phyloP scores from a whole-genome alignment of 345 rosid species.

The Eucalyptus paniculata region DNA sequence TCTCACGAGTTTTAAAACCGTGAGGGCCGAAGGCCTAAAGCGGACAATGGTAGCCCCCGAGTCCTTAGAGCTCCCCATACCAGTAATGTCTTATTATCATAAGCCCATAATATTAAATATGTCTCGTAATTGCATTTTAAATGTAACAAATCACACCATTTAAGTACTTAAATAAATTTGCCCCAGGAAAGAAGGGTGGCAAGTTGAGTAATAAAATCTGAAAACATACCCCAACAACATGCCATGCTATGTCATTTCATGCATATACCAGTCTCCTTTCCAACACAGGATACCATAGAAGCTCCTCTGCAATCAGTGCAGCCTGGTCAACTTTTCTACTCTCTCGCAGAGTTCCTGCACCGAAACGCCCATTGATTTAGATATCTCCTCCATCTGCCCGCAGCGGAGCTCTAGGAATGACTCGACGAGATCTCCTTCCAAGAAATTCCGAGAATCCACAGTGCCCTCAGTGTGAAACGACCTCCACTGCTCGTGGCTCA shows the following conservation, averaged over 20 bases:
- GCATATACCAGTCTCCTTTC: not conserved
- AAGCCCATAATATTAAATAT: not conserved
- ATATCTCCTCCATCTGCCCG: conserved; percentile 62
- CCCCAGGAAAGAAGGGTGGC: not conserved
- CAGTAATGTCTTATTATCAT: not conserved
- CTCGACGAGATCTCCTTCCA: conserved; percentile 76
- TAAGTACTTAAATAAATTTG: not conserved
- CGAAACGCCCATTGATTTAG: conserved; percentile 45
- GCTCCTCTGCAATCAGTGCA: conserved; percentile 26
- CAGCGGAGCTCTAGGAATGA: conserved; percentile 67
- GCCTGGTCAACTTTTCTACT: conserved; percentile 76
- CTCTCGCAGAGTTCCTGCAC: conserved; percentile 73
- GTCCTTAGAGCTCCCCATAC: not conserved
- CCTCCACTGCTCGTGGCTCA: conserved; percentile 87
- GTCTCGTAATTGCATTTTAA: not conserved
- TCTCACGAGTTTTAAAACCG: too few species aligned
- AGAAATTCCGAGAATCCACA: conserved; percentile 56
- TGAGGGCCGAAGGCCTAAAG: too few species aligned
- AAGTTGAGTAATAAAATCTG: not conserved
- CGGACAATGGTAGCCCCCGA: too few species aligned
- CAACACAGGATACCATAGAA: not conserved
- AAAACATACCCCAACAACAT: not conserved
- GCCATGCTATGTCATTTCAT: not conserved
- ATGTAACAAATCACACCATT: not conserved
- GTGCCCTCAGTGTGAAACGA: conserved; percentile 75